phyloP scores from a whole-genome alignment of 108 stramenopile genomes.

The Cylindrotheca closterium region DNA sequence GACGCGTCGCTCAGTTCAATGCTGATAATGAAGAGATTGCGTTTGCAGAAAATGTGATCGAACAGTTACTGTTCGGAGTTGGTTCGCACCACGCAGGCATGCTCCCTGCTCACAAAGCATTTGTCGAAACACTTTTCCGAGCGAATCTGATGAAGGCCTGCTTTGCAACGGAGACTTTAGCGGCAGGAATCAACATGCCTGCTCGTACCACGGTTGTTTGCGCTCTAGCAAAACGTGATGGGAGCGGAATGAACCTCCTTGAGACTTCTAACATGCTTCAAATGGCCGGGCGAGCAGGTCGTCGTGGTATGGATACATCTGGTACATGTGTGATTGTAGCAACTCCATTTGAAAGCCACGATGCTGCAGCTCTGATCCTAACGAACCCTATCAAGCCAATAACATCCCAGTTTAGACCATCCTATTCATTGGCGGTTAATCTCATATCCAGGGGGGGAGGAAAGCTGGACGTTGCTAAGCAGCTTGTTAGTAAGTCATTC shows the following conservation, averaged over 20 bases:
- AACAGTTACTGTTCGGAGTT: constrained; percentile 74
- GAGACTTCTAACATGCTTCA: constrained; percentile 83
- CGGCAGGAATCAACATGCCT: constrained; percentile 93
- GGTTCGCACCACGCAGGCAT: constrained; percentile 93
- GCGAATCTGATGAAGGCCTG: constrained; percentile 84
- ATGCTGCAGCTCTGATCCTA: constrained; percentile 67
- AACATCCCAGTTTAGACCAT: constrained; percentile 75
- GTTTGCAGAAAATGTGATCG: constrained; percentile 49
- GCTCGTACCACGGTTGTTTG: constrained; percentile 85
- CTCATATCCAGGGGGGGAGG: constrained; percentile 68
- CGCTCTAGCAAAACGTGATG: constrained; percentile 81
- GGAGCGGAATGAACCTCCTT: constrained; percentile 57
- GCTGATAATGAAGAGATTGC: constrained; percentile 76
- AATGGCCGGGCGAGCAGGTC: constrained; percentile 89
- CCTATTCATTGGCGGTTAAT: constrained; percentile 76
- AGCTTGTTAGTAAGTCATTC: constrained; percentile 75
- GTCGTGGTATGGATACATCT: constrained; percentile 62
- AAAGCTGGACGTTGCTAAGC: constrained; percentile 64
- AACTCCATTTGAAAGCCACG: constrained; percentile 73
- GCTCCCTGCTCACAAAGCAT: constrained; percentile 88
- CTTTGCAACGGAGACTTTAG: constrained; percentile 95
- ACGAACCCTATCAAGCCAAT: constrained; percentile 75
- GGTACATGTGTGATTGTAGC: constrained; percentile 76
- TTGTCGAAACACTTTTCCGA: constrained; percentile 87
- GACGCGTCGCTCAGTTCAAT: constrained; percentile 68